Conservation (phyloP, 2,329 filamentous ascomycete genomes). For the Parascedosporium putredinis region DNA sequence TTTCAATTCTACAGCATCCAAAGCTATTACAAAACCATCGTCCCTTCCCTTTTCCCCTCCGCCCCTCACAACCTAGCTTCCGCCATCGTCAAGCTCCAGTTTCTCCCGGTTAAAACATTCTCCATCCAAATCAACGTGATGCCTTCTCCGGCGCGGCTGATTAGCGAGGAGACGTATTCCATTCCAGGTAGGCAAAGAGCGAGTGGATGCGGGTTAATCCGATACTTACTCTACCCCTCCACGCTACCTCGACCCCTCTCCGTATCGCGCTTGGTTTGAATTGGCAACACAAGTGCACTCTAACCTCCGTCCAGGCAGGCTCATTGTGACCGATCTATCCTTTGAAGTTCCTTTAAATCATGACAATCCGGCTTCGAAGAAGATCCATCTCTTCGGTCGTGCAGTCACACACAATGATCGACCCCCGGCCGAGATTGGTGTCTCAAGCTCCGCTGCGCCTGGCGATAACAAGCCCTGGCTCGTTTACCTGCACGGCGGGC, state of each 20-base stretch:
- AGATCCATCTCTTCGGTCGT: slow-evolving; percentile 68
- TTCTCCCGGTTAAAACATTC: not conserved
- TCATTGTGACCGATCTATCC: slow-evolving; percentile 70
- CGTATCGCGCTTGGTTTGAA: too few species aligned
- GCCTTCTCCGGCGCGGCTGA: slow-evolving; percentile 24
- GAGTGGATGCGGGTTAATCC: too few species aligned
- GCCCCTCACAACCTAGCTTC: too few species aligned
- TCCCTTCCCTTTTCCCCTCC: too few species aligned
- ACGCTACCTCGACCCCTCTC: not conserved
- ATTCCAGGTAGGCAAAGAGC: slow-evolving; percentile 21
- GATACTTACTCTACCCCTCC: not conserved
- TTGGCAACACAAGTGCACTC: too few species aligned
- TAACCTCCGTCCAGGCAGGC: slow-evolving; percentile 43
- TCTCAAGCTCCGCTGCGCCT: slow-evolving; percentile 23
- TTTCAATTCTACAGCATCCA: too few species aligned
- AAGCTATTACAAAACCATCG: too few species aligned
- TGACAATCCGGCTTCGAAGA: slow-evolving; percentile 45
- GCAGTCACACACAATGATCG: slow-evolving; percentile 57
- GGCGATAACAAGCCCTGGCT: slow-evolving; percentile 41
- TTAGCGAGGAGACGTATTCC: slow-evolving; percentile 31
- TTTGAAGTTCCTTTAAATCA: slow-evolving; percentile 83
- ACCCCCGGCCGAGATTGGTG: slow-evolving; percentile 39
- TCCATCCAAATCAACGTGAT: not conserved
- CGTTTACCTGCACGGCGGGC: slow-evolving; percentile 77
- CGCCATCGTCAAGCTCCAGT: not conserved